Evolutionary conservation across 768 basidiomycete genomes (phyloP).

Genomic region (Scleroderma citrinum): DNA sequence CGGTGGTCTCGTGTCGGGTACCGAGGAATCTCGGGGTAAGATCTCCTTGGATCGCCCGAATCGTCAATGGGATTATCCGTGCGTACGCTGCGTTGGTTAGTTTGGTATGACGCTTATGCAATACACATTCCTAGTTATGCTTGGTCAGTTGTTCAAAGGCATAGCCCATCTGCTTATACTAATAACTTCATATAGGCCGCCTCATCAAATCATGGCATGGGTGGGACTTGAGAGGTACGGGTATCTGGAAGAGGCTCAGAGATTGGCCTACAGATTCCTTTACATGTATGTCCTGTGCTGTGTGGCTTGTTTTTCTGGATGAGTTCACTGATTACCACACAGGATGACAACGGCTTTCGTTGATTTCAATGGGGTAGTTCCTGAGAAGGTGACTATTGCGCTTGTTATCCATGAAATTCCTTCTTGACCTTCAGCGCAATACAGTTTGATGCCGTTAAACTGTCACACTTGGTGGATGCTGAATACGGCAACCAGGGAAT

Average conservation of each 20-base stretch:
- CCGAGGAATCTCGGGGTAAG: slow-evolving; percentile 92
- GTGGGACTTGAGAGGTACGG: slow-evolving; percentile 96
- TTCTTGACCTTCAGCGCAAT: neutral
- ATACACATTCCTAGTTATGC: slow-evolving; percentile 46
- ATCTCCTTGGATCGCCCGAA: slow-evolving; percentile 95
- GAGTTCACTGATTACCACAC: slow-evolving; percentile 6
- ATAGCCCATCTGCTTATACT: slow-evolving; percentile 4
- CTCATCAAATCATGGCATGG: slow-evolving; percentile 98
- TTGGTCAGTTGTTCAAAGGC: slow-evolving; percentile 37
- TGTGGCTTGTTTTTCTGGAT: neutral
- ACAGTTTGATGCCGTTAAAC: slow-evolving; percentile 94
- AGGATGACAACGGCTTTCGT: slow-evolving; percentile 95
- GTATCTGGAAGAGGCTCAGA: slow-evolving; percentile 87
- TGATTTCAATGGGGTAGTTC: slow-evolving; percentile 96
- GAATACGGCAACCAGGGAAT: slow-evolving; percentile 96
- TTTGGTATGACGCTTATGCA: slow-evolving; percentile 5
- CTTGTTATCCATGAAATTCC: neutral
- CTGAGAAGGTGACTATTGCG: slow-evolving; percentile 67
- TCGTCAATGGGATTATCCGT: slow-evolving; percentile 98
- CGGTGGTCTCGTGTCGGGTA: slow-evolving; percentile 92
- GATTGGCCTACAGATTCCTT: slow-evolving; percentile 93
- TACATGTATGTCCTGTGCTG: slow-evolving; percentile 63
- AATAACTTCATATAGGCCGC: slow-evolving; percentile 52
- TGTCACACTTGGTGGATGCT: slow-evolving; percentile 94
- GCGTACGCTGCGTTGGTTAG: slow-evolving; percentile 30